These are phyloP conservation scores for Eurotiales sp. DNA, from an alignment of 2,329 filamentous ascomycete genomes.

Conservation along the genomic window DNA sequence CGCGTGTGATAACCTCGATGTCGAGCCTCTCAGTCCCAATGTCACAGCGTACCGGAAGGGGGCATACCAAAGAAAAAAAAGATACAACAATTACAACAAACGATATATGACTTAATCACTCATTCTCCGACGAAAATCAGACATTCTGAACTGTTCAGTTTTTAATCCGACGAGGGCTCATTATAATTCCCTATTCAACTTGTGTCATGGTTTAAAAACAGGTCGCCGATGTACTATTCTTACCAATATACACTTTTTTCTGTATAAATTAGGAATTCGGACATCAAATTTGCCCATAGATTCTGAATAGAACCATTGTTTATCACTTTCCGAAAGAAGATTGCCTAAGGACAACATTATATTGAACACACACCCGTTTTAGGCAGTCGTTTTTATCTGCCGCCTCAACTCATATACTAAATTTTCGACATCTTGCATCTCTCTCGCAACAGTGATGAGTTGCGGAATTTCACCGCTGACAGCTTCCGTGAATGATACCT, in stretches of 20 bases:
- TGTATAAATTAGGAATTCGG: neutral
- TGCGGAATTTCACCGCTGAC: conserved; percentile 34
- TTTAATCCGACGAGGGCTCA: neutral
- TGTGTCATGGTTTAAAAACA: neutral
- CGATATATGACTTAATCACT: neutral
- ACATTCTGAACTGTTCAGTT: neutral
- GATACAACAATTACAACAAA: conserved; percentile 11
- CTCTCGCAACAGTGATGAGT: conserved; percentile 33
- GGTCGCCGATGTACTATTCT: conserved; percentile 1
- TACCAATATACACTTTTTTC: conserved; percentile 6
- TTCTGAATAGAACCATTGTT: neutral
- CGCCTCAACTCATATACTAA: conserved; percentile 31
- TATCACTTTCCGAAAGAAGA: no score
- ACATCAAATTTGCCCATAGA: neutral
- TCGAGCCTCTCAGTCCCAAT: conserved; percentile 10
- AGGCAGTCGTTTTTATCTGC: conserved; percentile 17
- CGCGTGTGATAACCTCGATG: neutral
- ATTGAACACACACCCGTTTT: neutral
- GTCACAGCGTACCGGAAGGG: conserved; percentile 12
- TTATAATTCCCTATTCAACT: neutral
- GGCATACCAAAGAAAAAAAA: conserved; percentile 4
- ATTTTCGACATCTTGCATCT: conserved; percentile 41
- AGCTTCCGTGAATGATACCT: conserved; percentile 40
- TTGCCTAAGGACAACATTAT: neutral
- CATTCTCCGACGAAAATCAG: neutral